Conservation (phyloP, 2,329 filamentous ascomycete species). For the Cordyceps cicadae region DNA sequence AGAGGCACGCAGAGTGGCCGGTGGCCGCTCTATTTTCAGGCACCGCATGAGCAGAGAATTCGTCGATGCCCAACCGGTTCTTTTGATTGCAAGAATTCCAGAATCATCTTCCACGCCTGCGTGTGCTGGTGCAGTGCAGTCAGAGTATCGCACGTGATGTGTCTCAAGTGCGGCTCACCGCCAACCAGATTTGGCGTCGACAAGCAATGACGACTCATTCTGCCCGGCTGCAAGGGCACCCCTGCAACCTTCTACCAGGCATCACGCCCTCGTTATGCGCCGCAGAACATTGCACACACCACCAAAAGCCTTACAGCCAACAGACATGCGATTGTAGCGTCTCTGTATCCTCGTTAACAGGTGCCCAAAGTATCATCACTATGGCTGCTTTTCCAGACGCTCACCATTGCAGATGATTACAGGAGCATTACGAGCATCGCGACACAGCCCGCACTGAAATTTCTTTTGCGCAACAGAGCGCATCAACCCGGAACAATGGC, state of each 20-base stretch:
- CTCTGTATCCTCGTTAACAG: conserved; percentile 15
- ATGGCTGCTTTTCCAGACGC: conserved; percentile 25
- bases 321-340: background rate
- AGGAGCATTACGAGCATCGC: conserved; percentile 14
- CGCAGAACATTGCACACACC: background rate
- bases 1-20: background rate
- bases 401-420: conserved; percentile 30
- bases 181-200: background rate
- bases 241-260: background rate
- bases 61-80: background rate
- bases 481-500: background rate
- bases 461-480: background rate
- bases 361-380: conserved; percentile 32
- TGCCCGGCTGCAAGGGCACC: background rate
- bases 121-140: background rate
- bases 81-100: background rate
- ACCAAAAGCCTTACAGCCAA: background rate
- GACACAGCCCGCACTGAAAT: background rate
- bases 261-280: background rate
- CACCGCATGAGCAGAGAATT: background rate
- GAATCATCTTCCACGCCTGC: no score
- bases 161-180: background rate
- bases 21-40: background rate
- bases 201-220: conserved; percentile 4
- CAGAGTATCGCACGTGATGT: background rate